Evolutionary conservation across 345 rosid genomes (phyloP).

Genomic region (Eucalyptus brandiana): DNA sequence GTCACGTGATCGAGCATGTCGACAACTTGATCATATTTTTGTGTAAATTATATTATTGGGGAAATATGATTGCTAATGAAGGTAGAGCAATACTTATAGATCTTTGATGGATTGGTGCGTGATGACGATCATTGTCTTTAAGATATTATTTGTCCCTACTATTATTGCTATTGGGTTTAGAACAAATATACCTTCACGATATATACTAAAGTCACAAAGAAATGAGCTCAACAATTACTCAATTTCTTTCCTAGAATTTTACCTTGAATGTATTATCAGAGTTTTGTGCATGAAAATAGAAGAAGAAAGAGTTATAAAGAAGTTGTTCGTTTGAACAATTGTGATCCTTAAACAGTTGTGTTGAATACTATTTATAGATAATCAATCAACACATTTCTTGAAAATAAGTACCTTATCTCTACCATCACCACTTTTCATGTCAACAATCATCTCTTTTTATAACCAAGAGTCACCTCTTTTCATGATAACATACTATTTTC

Average conservation of each 20-base stretch:
- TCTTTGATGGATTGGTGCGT: background rate
- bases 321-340: background rate
- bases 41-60: background rate
- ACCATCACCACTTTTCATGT: background rate
- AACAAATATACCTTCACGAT: background rate
- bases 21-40: no score
- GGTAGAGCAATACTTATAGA: background rate
- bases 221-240: background rate
- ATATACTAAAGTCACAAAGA: background rate
- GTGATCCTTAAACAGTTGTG: background rate
- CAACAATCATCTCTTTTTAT: background rate
- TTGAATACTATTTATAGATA: background rate
- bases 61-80: background rate
- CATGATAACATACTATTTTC: background rate
- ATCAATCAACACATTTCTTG: background rate
- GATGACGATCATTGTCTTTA: background rate
- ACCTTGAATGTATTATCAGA: background rate
- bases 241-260: background rate
- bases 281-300: background rate
- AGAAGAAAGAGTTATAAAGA: background rate
- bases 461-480: background rate
- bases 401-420: background rate
- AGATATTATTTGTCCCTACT: background rate
- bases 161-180: fast-evolving
- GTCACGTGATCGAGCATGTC: no score